Evolutionary conservation across 805 yeast species (phyloP), one percentile per base, ranked within the genome.

Genomic region (Metschnikowia corniflorae): DNA sequence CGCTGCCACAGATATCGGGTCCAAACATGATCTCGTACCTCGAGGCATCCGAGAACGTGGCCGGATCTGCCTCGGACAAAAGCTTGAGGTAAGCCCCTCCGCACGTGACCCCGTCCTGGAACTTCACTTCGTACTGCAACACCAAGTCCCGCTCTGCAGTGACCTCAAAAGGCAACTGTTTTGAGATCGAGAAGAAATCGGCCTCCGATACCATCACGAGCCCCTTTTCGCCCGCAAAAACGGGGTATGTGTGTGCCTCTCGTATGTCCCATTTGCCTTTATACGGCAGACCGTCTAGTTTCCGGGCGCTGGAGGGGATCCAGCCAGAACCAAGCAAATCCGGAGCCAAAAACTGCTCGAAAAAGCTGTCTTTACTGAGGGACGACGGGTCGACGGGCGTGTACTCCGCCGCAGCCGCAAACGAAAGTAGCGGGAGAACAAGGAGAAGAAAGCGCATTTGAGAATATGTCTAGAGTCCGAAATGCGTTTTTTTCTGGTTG

Each of bases 11-110:
- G 57, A 75, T 78, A 61, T 89, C 97, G 29, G 97, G 97, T 15
- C 97, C 97, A 65, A 89, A 89, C 91, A 89, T 83, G 46, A 89
- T 64, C 59, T 83, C 87, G 63, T 82, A 86, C 2, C 88, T 85
- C 3, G 94, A 73, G 18, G 70, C 78, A 42, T 76, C 73, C 46
- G 66, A 69, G 66, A 87, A 82, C 42, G 75, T 74, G 26, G 60
- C 56, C 23, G 63, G 67, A 1, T 55, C 67, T 16, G 61, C 56
- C 6, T 37, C 39, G 29, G 78, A 68, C 37, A 89, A 61, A 29
- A 89, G 66, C 66, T 89, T 89, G 47, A 89, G 58, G 62, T 88
- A 89, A 1, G 94, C 91, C 37, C 97, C 97, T 32, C 95, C 95
- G 62, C 97, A 89, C 29, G 70, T 70, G 38, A 87, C 65, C 7